These are phyloP conservation scores for Citrus maxima DNA, from an alignment of 345 rosid genomes.

Conservation along the genomic window DNA sequence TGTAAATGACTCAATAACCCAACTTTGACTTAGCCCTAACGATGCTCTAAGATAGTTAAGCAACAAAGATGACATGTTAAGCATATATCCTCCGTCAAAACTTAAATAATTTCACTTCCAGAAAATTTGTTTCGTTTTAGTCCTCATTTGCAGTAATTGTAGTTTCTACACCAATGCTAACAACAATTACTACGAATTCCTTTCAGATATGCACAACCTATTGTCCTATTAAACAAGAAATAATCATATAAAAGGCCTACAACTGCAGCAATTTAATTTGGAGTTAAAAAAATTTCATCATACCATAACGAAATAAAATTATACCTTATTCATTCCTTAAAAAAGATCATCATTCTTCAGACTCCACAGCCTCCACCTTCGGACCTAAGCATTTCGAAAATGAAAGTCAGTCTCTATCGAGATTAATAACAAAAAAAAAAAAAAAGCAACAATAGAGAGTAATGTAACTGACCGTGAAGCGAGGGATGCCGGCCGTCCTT, in stretches of 20 bases:
- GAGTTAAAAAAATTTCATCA: neutral
- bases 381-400: slow-evolving; percentile 41
- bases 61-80: neutral
- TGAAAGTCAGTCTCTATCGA: neutral
- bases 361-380: slow-evolving; percentile 48
- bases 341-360: slow-evolving; percentile 31
- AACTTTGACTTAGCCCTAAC: neutral
- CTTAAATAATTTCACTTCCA: neutral
- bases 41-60: neutral
- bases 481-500: slow-evolving; percentile 92
- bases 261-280: neutral
- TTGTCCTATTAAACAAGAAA: neutral
- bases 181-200: neutral
- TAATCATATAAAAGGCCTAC: neutral
- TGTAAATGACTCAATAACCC: neutral
- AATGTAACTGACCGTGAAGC: slow-evolving; percentile 58
- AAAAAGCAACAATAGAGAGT: neutral
- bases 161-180: neutral
- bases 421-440: neutral
- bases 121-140: neutral
- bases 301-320: neutral
- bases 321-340: neutral
- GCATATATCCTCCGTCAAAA: neutral
- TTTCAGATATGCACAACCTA: neutral
- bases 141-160: neutral